A percentile compares a stretch with the other conserved stretches of the same genome.
These are phyloP conservation scores for Mycena kentingensis DNA, from an alignment of 768 basidiomycete species.

Conservation along the genomic window DNA sequence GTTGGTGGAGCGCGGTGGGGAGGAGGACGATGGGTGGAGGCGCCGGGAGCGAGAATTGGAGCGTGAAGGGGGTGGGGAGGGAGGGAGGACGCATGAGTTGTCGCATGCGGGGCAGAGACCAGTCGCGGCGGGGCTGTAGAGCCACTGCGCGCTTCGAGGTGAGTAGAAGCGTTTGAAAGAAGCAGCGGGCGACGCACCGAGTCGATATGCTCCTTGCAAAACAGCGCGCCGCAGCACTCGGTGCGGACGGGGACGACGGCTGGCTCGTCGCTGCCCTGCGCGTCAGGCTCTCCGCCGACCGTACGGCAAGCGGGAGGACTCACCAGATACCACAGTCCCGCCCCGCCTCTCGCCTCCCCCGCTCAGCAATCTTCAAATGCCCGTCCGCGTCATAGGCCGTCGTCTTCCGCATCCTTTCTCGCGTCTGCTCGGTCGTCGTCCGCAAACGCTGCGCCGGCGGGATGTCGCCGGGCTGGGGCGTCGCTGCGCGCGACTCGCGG, in stretches of 20 bases:
- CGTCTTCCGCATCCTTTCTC: conserved; percentile 5
- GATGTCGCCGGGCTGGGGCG: neutral
- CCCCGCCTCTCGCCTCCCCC: neutral
- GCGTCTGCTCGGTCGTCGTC: neutral
- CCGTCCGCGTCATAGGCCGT: conserved; percentile 12
- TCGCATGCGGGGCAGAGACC: conserved; percentile 17
- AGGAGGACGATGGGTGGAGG: neutral
- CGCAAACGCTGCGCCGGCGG: neutral
- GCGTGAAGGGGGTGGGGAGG: neutral
- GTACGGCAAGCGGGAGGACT: neutral
- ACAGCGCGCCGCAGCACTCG: conserved; percentile 16
- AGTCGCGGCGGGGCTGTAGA: conserved; percentile 13
- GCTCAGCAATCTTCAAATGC: conserved; percentile 12
- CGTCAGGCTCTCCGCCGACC: neutral
- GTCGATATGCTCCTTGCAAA: conserved; percentile 19
- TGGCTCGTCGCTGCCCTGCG: conserved; percentile 5
- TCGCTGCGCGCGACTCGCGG: neutral
- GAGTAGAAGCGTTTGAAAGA: neutral
- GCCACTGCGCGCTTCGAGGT: conserved; percentile 4
- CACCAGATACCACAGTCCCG: conserved; percentile 21
- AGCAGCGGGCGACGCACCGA: conserved; percentile 3
- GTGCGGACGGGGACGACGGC: conserved; percentile 4
- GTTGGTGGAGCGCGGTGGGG: neutral
- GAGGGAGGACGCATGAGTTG: conserved; percentile 12
- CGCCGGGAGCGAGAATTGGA: neutral